Conservation (phyloP, 75 land plant genomes). For the Cupressus sempervirens region DNA sequence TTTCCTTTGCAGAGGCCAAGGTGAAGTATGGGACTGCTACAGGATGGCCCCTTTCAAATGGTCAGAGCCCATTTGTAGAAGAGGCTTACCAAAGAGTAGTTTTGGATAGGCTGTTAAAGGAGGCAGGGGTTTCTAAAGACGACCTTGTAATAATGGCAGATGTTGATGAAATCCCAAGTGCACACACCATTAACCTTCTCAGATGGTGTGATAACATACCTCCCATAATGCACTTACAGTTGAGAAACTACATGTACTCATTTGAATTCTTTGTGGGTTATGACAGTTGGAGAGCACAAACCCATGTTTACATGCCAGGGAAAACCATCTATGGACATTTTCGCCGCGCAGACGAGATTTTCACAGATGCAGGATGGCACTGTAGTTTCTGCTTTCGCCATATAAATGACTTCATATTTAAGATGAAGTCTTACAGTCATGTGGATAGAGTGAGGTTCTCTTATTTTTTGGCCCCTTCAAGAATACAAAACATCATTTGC, state of each 20-base stretch:
- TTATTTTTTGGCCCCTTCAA: conserved; percentile 44
- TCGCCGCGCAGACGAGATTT: conserved; percentile 47
- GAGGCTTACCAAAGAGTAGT: conserved; percentile 68
- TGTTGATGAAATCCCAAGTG: conserved; percentile 66
- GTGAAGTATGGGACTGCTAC: conserved; percentile 60
- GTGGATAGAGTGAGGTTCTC: conserved; percentile 66
- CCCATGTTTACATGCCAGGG: conserved; percentile 37
- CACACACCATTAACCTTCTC: conserved; percentile 55
- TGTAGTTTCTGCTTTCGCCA: conserved; percentile 75
- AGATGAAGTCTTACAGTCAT: conserved; percentile 90
- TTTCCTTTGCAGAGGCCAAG: conserved; percentile 52
- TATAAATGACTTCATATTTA: conserved; percentile 69
- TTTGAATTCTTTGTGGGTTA: conserved; percentile 75
- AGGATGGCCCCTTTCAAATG: conserved; percentile 29
- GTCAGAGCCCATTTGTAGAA: conserved; percentile 70
- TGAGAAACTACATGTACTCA: conserved; percentile 69
- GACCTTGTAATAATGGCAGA: conserved; percentile 87
- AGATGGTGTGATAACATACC: conserved; percentile 78
- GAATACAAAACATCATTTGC: conserved; percentile 64
- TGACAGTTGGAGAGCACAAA: conserved; percentile 74
- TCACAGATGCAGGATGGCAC: conserved; percentile 76
- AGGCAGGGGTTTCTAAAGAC: conserved; percentile 64
- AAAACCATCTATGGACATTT: conserved; percentile 55
- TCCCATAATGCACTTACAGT: conserved; percentile 55
- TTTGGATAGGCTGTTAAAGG: conserved; percentile 53